Evolutionary conservation across 805 yeast genomes (phyloP).

Genomic region (Ogataea paradorogensis): DNA sequence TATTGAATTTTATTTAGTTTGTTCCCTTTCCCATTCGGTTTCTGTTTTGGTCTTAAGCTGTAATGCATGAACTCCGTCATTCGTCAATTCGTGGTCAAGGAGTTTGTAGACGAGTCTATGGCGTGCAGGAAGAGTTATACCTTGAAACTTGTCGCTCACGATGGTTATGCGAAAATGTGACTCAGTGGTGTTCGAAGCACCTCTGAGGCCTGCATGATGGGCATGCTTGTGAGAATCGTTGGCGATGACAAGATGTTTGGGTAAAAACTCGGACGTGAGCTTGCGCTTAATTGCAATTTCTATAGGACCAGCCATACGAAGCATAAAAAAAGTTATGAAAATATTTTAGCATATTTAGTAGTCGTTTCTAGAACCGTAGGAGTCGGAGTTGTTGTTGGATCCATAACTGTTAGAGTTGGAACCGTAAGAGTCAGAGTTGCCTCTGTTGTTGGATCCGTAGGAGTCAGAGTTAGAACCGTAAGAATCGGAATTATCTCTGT

Average conservation of each 20-base stretch:
- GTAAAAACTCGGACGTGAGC: constrained; percentile 43
- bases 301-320: constrained; percentile 12
- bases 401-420: constrained; percentile 2
- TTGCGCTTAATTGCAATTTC: constrained; percentile 50
- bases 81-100: constrained; percentile 67
- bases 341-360: constrained; percentile 5
- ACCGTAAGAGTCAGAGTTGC: constrained; percentile 19
- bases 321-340: constrained; percentile 6
- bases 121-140: constrained; percentile 64
- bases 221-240: constrained; percentile 90
- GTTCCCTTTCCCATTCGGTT: constrained; percentile 42
- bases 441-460: constrained; percentile 32
- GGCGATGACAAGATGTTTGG: constrained; percentile 44
- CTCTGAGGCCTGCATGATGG: constrained; percentile 79
- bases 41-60: constrained; percentile 81
- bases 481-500: constrained; percentile 19
- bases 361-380: constrained; percentile 15
- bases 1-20: constrained; percentile 1
- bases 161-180: constrained; percentile 79
- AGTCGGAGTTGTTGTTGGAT: constrained; percentile 10
- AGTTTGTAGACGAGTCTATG: constrained; percentile 72
- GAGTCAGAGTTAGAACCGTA: constrained; percentile 35
- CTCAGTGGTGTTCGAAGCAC: constrained; percentile 67
- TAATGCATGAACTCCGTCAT: constrained; percentile 79
- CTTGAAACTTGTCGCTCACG: constrained; percentile 66